A percentile compares a stretch with the other conserved stretches of the same genome.
These are phyloP conservation scores for Yamadazyma buinensis DNA, from an alignment of 1,139 yeast genomes.

Conservation along the genomic window DNA sequence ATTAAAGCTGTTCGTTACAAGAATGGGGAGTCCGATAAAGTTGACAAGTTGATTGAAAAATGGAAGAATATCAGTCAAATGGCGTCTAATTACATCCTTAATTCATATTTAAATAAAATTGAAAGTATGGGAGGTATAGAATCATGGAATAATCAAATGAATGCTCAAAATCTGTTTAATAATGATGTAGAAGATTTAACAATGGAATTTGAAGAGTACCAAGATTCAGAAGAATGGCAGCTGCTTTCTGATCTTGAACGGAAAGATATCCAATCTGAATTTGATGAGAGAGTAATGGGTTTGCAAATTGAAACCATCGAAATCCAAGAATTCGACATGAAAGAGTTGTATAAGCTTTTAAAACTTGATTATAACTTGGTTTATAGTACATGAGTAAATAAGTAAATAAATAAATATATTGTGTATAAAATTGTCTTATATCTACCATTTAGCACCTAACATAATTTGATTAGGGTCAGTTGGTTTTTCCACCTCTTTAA, in stretches of 20 bases:
- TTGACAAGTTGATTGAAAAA: not conserved
- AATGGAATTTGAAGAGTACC: not conserved
- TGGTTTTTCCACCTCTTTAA: constrained; percentile 49
- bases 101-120: not conserved
- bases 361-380: not conserved
- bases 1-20: not conserved
- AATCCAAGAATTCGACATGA: not conserved
- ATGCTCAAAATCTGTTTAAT: not conserved
- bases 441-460: constrained; percentile 45
- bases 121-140: constrained; percentile 1
- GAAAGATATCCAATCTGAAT: not conserved
- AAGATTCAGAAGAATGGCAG: not conserved
- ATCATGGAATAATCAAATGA: not conserved
- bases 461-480: constrained; percentile 44
- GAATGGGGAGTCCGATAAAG: not conserved
- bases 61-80: not conserved
- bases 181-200: not conserved
- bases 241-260: not conserved
- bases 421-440: constrained; percentile 3
- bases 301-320: not conserved
- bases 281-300: not conserved
- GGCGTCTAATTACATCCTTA: not conserved
- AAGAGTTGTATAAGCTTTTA: not conserved
- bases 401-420: not conserved
- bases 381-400: not conserved